These are phyloP conservation scores for Rhinocladiella similis DNA, from an alignment of 2,329 filamentous ascomycete genomes.

Conservation along the genomic window DNA sequence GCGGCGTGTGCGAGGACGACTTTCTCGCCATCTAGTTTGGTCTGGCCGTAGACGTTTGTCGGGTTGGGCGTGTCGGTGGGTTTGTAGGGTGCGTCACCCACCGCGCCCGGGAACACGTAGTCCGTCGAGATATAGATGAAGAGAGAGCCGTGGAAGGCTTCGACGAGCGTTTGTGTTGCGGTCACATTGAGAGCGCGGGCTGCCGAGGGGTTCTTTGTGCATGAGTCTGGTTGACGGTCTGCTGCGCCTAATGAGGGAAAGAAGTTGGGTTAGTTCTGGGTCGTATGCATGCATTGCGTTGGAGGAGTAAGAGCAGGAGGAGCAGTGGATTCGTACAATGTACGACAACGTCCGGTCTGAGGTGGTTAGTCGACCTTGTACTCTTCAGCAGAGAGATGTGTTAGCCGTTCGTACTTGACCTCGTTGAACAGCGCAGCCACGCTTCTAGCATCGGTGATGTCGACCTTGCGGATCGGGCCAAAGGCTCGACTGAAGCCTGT, in stretches of 20 bases:
- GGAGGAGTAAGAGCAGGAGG: background rate
- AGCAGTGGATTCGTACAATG: constrained; percentile 63
- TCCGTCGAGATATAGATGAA: constrained; percentile 69
- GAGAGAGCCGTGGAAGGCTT: constrained; percentile 51
- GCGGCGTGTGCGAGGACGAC: constrained; percentile 65
- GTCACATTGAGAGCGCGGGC: constrained; percentile 73
- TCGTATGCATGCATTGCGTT: too few species aligned
- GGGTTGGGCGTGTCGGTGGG: constrained; percentile 63
- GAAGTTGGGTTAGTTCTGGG: background rate
- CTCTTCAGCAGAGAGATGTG: background rate
- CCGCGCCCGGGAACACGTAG: constrained; percentile 74
- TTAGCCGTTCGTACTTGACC: constrained; percentile 46
- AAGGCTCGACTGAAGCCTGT: constrained; percentile 73
- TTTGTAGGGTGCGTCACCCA: constrained; percentile 84
- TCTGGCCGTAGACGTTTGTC: constrained; percentile 76
- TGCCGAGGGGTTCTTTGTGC: constrained; percentile 74
- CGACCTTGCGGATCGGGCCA: constrained; percentile 62
- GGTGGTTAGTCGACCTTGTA: background rate
- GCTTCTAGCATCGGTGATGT: constrained; percentile 47
- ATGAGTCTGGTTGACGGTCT: constrained; percentile 84
- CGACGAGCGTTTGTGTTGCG: constrained; percentile 67
- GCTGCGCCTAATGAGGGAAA: constrained; percentile 68
- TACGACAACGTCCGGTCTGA: constrained; percentile 72
- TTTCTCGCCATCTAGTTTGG: constrained; percentile 69
- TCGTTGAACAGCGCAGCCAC: constrained; percentile 52